phyloP scores from a whole-genome alignment of 108 stramenopile species.

The Discostella pseudostelligera region DNA sequence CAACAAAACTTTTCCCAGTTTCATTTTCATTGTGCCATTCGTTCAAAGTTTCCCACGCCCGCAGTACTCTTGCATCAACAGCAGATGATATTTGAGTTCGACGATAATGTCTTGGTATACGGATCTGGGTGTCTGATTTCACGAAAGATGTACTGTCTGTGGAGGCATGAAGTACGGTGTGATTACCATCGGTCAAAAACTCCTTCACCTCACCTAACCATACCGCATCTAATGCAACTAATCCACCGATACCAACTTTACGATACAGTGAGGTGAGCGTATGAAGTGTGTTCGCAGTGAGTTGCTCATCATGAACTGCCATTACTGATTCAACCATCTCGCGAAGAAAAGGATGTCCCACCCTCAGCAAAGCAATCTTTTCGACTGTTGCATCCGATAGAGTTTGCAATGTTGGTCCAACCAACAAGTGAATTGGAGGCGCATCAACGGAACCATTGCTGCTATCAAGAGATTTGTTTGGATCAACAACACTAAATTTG shows the following conservation, averaged over 20 bases:
- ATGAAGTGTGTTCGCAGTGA: conserved; percentile 1
- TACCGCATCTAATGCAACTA: neutral
- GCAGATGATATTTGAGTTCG: neutral
- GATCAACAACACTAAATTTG: conserved; percentile 6
- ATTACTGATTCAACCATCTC: neutral
- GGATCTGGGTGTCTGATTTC: conserved; percentile 9
- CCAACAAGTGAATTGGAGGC: conserved; percentile 1
- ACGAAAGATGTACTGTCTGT: neutral
- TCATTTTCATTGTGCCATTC: conserved; percentile 7
- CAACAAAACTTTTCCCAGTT: conserved; percentile 14
- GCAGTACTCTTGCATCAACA: conserved; percentile 12
- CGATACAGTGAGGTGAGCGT: conserved; percentile 15
- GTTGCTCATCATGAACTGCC: neutral
- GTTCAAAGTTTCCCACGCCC: conserved; percentile 10
- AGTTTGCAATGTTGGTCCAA: neutral
- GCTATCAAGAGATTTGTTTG: neutral
- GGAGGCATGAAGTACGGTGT: neutral
- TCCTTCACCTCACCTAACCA: conserved; percentile 10
- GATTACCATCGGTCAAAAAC: conserved; percentile 9
- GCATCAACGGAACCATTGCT: neutral
- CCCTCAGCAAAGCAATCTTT: conserved; percentile 5
- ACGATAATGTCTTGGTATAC: conserved; percentile 10
- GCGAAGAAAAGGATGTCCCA: neutral
- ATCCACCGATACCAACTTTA: conserved; percentile 5
- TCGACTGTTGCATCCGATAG: conserved; percentile 3